These are phyloP conservation scores for Streptanthus diversifolius DNA, from an alignment of 345 rosid genomes.

Conservation along the genomic window DNA sequence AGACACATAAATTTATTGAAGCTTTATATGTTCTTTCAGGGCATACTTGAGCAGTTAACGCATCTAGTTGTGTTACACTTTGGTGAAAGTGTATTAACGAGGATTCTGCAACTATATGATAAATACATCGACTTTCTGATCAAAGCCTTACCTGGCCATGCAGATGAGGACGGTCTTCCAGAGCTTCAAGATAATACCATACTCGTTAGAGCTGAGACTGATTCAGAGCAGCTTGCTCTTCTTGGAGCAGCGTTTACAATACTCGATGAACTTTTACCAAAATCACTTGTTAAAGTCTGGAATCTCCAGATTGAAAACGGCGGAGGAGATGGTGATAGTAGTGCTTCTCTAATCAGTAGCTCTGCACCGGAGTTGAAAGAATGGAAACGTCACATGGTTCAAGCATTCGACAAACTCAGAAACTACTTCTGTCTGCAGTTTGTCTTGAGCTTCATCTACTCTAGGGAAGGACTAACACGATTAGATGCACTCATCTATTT, in stretches of 20 bases:
- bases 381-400: conserved; percentile 84
- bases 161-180: conserved; percentile 77
- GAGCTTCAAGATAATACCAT: conserved; percentile 65
- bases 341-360: conserved; percentile 39
- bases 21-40: conserved; percentile 47
- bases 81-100: conserved; percentile 69
- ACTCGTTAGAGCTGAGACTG: conserved; percentile 85
- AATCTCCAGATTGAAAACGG: conserved; percentile 47
- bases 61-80: conserved; percentile 67
- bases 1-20: neutral
- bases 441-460: conserved; percentile 90
- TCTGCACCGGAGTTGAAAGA: conserved; percentile 70
- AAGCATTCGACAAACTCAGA: conserved; percentile 81
- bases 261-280: conserved; percentile 77
- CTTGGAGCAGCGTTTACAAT: conserved; percentile 91
- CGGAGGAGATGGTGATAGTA: conserved; percentile 47
- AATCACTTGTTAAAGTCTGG: conserved; percentile 61
- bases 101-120: conserved; percentile 76
- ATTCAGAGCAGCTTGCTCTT: conserved; percentile 85
- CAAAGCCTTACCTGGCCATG: conserved; percentile 83
- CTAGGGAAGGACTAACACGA: conserved; percentile 84
- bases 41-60: conserved; percentile 73
- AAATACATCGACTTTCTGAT: conserved; percentile 71
- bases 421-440: conserved; percentile 95
- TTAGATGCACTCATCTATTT: conserved; percentile 76